phyloP scores from a whole-genome alignment of 768 basidiomycete species.

The Macrocybe gigantea region DNA sequence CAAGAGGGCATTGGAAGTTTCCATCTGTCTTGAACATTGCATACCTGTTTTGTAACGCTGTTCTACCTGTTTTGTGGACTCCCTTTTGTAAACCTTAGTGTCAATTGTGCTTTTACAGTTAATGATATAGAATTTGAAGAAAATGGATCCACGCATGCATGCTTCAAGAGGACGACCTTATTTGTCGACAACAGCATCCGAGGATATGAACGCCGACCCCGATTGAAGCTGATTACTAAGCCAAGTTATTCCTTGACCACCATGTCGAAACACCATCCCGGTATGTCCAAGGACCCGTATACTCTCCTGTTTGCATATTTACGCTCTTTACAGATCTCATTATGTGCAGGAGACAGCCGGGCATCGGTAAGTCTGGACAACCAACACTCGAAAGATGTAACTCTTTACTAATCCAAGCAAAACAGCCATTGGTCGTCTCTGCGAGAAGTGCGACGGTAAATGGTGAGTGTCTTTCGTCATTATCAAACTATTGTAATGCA shows the following conservation, averaged over 20 bases:
- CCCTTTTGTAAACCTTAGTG: slow-evolving; percentile 1
- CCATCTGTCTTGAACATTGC: slow-evolving; percentile 76
- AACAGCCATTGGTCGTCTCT: slow-evolving; percentile 92
- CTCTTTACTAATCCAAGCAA: slow-evolving; percentile 5
- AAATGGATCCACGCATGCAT: neutral
- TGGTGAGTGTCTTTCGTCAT: slow-evolving; percentile 52
- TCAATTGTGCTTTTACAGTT: neutral
- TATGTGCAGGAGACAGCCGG: slow-evolving; percentile 97
- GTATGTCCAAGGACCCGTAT: slow-evolving; percentile 22
- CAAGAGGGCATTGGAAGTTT: slow-evolving; percentile 94
- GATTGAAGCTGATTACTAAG: neutral
- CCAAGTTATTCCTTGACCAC: slow-evolving; percentile 5
- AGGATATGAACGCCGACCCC: too few species aligned
- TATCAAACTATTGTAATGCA: neutral
- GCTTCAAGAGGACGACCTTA: neutral
- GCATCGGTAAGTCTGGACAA: slow-evolving; percentile 65
- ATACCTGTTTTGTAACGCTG: slow-evolving; percentile 8
- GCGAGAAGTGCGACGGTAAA: slow-evolving; percentile 99
- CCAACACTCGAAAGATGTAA: neutral
- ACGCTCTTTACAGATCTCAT: slow-evolving; percentile 66
- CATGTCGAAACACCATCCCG: slow-evolving; percentile 92
- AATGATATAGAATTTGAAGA: neutral
- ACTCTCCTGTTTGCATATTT: slow-evolving; percentile 4
- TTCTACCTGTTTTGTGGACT: slow-evolving; percentile 7
- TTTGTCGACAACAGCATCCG: too few species aligned